These are phyloP conservation scores for Candida vartiovaarae DNA, from an alignment of 805 yeast genomes.

Conservation along the genomic window DNA sequence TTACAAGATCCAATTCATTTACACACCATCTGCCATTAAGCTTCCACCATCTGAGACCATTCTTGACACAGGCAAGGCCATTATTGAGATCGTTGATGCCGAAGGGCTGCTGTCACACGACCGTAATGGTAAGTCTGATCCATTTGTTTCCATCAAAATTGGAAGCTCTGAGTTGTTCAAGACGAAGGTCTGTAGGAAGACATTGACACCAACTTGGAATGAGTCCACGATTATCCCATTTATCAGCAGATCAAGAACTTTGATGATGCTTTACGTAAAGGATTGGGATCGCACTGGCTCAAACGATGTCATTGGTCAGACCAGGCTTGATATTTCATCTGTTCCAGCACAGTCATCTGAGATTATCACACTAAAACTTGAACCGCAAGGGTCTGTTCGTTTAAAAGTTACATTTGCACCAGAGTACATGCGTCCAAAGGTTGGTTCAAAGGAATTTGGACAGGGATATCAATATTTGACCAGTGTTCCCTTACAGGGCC, in stretches of 20 bases:
- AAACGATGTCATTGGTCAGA: conserved; percentile 53
- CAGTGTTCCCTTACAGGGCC: conserved; percentile 42
- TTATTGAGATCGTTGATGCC: conserved; percentile 51
- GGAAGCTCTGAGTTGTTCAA: conserved; percentile 49
- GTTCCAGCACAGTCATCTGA: conserved; percentile 40
- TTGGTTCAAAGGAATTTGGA: conserved; percentile 37
- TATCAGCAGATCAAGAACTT: conserved; percentile 52
- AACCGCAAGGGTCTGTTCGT: conserved; percentile 60
- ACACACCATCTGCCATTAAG: conserved; percentile 48
- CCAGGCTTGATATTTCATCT: conserved; percentile 40
- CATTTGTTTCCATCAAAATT: conserved; percentile 45
- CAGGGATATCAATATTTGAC: conserved; percentile 33
- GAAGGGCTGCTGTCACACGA: conserved; percentile 52
- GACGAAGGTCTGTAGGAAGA: conserved; percentile 57
- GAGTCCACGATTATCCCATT: conserved; percentile 54
- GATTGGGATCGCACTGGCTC: conserved; percentile 81
- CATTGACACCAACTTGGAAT: conserved; percentile 72
- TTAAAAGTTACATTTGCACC: conserved; percentile 53
- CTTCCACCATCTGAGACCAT: conserved; percentile 55
- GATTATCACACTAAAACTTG: conserved; percentile 41
- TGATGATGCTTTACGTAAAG: conserved; percentile 41
- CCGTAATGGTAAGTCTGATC: conserved; percentile 73
- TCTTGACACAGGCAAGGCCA: conserved; percentile 58
- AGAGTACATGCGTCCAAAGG: conserved; percentile 57
- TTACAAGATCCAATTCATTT: conserved; percentile 47